Evolutionary conservation across 2,329 filamentous ascomycete genomes (phyloP).

Genomic region (Ilyonectria robusta): DNA sequence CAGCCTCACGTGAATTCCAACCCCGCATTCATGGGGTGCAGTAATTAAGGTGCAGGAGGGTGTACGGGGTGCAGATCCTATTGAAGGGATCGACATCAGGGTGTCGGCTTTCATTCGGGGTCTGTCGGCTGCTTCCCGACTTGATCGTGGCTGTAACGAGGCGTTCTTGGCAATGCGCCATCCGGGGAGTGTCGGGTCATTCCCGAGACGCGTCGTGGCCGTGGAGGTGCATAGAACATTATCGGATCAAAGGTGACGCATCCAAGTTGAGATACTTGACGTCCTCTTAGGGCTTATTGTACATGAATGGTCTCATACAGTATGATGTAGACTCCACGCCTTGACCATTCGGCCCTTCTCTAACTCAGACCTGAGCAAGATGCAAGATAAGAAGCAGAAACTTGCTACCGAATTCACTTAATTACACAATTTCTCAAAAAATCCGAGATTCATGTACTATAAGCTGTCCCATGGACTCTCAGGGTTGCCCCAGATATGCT

Average conservation of each 20-base stretch:
- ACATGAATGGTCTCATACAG: no score
- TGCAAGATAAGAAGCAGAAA: neutral
- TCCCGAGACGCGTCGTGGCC: neutral
- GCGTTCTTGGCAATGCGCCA: neutral
- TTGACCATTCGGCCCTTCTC: no score
- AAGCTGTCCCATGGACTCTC: slow-evolving; percentile 18
- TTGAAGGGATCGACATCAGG: slow-evolving; percentile 9
- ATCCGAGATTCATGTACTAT: neutral
- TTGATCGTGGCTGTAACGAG: neutral
- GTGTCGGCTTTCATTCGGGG: slow-evolving; percentile 7
- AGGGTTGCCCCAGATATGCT: slow-evolving; percentile 39
- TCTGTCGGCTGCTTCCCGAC: slow-evolving; percentile 8
- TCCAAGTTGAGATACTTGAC: no score
- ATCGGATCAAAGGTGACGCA: neutral
- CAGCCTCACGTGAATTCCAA: slow-evolving; percentile 5
- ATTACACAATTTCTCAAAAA: neutral
- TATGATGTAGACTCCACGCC: no score
- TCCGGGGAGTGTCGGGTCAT: slow-evolving; percentile 37
- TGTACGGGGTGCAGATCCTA: neutral
- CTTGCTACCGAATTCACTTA: neutral
- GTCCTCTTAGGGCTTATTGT: no score
- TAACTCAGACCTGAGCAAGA: no score
- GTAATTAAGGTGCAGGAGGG: neutral
- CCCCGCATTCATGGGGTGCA: neutral
- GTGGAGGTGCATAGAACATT: neutral